Evolutionary conservation across 2,329 filamentous ascomycete species (phyloP), one percentile per base, ranked within the genome.

Genomic region (Huntiella decipiens): DNA sequence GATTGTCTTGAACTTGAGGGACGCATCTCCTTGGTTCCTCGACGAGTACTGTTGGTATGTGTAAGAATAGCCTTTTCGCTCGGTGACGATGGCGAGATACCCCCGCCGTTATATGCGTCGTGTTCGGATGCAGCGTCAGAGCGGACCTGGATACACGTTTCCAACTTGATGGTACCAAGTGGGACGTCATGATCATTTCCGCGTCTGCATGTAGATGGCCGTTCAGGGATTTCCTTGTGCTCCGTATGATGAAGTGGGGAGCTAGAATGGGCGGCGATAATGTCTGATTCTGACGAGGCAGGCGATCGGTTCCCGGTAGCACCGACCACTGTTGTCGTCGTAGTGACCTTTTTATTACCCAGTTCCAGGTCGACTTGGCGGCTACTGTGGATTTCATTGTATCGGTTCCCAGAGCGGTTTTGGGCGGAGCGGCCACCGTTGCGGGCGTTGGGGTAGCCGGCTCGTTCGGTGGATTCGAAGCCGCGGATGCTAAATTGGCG

Each of bases 401-500:
- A 43, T 13, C 32, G n/a, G 40, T 49, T 34, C 0, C 22, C 22
- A 12, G 47, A 56, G 34, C 54, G 51, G 35, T 55, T 58, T 35
- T 55, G 56, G 4, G 55, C 56, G 4, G 59, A 62, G 28, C 53
- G 55, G 37, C 53, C 53, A 28, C 51, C 38, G 28, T 51, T 34
- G 15, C 36, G 42, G 22, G 39, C 36, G 13, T 31, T 39, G 16
- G 16, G 40, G 33, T 46, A 49, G 13, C 40, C 43, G 22, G 44
- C 33, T 12, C 33, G 38, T 15, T 49, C 44, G n/a, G 47, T 49
- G 15, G 47, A 46, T 38, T 61, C 59, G 53, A 72, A 72, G 5
- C 68, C 69, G 16, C 53, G 61, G 10, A 72, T 56, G 50, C 58
- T 62, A 58, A 65, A 60, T n/a, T 59, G 58, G 33, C 68, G 66